Base-by-base conservation (phyloP, 2,329 filamentous ascomycete genomes). In the Colletotrichum musae region DNA sequence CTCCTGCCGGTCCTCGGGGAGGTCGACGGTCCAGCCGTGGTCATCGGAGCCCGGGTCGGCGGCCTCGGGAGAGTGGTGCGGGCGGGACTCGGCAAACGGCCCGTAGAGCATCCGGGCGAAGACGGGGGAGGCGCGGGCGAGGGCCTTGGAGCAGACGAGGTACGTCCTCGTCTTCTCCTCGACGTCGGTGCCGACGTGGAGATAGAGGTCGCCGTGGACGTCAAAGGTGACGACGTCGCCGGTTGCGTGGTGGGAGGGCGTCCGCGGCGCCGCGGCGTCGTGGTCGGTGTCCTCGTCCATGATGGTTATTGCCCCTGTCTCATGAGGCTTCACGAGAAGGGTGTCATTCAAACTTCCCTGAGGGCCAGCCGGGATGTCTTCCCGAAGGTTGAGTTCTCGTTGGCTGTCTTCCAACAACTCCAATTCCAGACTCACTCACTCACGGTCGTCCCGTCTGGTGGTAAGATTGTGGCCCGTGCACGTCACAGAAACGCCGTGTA, bases 1-100 rank as follows among this genome's bases (percentile, higher is more conserved):
- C 24, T 69, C 65, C 0, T 73, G 74, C 6, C 75, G 73, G 60
- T 81, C 79, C 2, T 78, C 75, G 0, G 78, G 78, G 0, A 81
- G 72, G 0, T 73, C 72, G 10, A 79, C 74, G 0, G 63, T 63
- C 77, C 78, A 80, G 0, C 73, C 59, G 7, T 43, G 41, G 2
- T 56, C 45, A 24, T 24, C 21, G 21, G 21, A 24, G 21, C 21
- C 21, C 21, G 21, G 21, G 21, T 24, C 21, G 4, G 26, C 64
- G 1, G 21, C 21, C 21, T 13, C 54, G 32, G 32, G 32, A 2
- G 32, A 10, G 32, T 36, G 32, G 32, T 7, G 32, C 32, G 32
- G 57, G 5, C 58, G 63, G 50, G 74, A 72, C 50, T 78, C 76
- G 15, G 68, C 58, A 51, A 78, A 78, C 15, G 69, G 54, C 12